Evolutionary conservation across 2,329 filamentous ascomycete species (phyloP), one percentile per base, ranked within the genome.

Genomic region (Hypoxylon sp.): DNA sequence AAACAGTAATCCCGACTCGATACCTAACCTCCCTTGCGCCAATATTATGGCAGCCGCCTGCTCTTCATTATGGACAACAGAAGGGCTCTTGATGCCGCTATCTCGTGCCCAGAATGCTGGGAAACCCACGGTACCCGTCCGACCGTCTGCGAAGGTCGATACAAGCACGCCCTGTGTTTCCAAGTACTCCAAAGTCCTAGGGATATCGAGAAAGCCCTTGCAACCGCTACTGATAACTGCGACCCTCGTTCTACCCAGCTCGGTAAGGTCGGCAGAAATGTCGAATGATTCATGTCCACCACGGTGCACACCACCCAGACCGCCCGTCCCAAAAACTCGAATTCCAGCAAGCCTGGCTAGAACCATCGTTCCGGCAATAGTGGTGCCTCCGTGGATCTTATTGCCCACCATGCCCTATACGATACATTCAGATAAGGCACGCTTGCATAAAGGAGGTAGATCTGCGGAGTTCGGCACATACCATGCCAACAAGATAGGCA

Each of bases 151-250:
- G 81, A 98, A 99, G 2, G 96, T 98, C 2, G 89, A 91, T 0
- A 97, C 94, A 37, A 90, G 86, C 21, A 93, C 94, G 8, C 92
- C 92, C 75, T 90, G 88, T 0, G 88, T 90, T 77, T 90, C 88
- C 19, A 90, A 82, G 71, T 85, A 85, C 81, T 99, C 96, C 4
- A 99, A 84, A 0, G 96, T 99, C 55, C 93, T 86, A 2, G 91
- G 89, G 64, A 97, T 94, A 76, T 99, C 96, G 37, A 99, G 84
- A 78, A 99, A 98, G 67, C 95, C 96, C 81, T 99, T 99, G 81
- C 93, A 96, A 12, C 96, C 96, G 70, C 92, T 93, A 78, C 91
- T 92, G 55, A 99, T 84, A 2, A 99, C 94, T 25, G 94, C 91
- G 55, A 99, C 90, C 9, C 92, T 88, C 6, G 94, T 97, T 62